Evolutionary conservation across 2,329 filamentous ascomycete genomes (phyloP), one percentile per base, ranked within the genome.

Genomic region (Pseudohalonectria lignicola): DNA sequence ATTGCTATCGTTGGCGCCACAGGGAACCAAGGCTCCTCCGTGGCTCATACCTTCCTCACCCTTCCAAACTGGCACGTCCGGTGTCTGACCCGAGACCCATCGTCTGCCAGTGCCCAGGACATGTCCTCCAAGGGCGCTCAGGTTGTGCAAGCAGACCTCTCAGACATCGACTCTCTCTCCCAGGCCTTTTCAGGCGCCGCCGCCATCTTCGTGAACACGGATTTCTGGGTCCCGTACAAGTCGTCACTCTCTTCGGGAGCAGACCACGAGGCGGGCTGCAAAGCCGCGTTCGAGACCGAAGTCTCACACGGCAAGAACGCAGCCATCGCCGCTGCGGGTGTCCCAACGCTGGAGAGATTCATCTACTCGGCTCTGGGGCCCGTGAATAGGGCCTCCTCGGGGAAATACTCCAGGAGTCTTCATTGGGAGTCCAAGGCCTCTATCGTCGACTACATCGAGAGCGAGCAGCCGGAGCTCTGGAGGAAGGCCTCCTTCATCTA

Each of bases 341-440:
- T 58, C 1, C 42, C 54, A 3, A 49, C 51, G 5, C 45, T 60
- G 9, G 54, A 60, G 34, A 45, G 43, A 7, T 26, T 50, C 20
- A 32, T 49, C 15, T 33, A 47, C 31, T 53, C 51, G 9, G 46
- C 51, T 2, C 44, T 54, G 12, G 42, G 42, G 2, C 39, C 49
- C 1, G 44, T 47, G 39, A 47, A 42, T 9, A 37, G 26, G 5
- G 43, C 32, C 6, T 49, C 47, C 0, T 33, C 37, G 1, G 52
- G 52, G 4, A 53, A 50, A 38, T 53, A 52, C 26, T 30, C 43
- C 4, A 42, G 42, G 13, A 41, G 30, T 11, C 8, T 41, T 20
- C 59, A 64, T 36, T 59, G 51, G 47, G 49, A 57, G 18, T 34
- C 45, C 20, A 59, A 59, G 28, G 47, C 45, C 3, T 40, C 41